These are phyloP conservation scores for Azolla pinnata DNA, from an alignment of 75 land plant genomes.

Conservation along the genomic window DNA sequence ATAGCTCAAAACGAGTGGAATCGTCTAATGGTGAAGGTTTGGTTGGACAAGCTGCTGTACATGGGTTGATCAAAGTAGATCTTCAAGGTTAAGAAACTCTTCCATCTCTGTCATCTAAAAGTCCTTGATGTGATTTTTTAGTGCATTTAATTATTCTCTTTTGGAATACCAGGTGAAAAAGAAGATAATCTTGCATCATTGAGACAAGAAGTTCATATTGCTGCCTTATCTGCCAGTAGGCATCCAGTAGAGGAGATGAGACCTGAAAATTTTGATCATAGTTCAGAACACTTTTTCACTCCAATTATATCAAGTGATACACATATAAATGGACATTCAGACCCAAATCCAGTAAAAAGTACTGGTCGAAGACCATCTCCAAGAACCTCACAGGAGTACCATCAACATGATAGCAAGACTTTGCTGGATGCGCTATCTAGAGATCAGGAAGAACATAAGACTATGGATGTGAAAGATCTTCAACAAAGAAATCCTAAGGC, in stretches of 20 bases:
- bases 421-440: conserved; percentile 16
- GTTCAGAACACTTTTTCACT: conserved; percentile 66
- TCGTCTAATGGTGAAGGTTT: conserved; percentile 19
- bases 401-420: conserved; percentile 9
- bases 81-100: neutral
- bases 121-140: neutral
- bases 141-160: neutral
- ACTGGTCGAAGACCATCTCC: conserved; percentile 11
- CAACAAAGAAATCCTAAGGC: neutral
- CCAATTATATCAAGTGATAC: conserved; percentile 38
- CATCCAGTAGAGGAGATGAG: neutral
- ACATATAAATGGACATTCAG: conserved; percentile 18
- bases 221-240: conserved; percentile 39
- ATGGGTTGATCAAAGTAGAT: neutral
- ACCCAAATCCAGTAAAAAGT: conserved; percentile 13
- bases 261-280: conserved; percentile 22
- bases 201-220: conserved; percentile 71
- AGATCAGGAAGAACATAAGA: conserved; percentile 15
- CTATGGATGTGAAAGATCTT: conserved; percentile 14
- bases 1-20: conserved; percentile 30
- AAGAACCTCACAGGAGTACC: conserved; percentile 2
- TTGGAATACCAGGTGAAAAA: conserved; percentile 29
- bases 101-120: neutral
- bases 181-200: conserved; percentile 37
- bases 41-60: conserved; percentile 15